Evolutionary conservation across 805 yeast genomes (phyloP), one percentile per base, ranked within the genome.

Genomic region (Komagataella populi): DNA sequence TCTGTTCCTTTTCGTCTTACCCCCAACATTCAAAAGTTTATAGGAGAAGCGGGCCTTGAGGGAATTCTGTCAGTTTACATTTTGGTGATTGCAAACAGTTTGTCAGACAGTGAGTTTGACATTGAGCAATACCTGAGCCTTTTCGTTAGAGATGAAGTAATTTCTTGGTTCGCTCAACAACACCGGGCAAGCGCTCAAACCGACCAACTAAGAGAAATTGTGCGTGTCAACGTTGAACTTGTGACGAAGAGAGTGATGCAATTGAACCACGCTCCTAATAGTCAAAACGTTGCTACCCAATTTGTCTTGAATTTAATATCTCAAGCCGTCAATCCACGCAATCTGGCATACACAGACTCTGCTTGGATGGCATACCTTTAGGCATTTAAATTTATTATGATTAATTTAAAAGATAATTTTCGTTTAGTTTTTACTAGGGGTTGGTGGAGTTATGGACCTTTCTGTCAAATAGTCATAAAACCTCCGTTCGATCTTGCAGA

Each of bases 1-100:
- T 80, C 89, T 55, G 97, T 93, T 49, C 98, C 99, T 47, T 93
- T 93, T 76, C 76, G 99, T 62, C 74, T 93, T 61, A 91, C 99
- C 5, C 99, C 99, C 18, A 93, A 95, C 63, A 78, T 95, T 52
- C 99, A 93, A 65, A 83, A 84, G 56, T 73, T 93, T 61, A 88
- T 93, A 70, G 98, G 99, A 49, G 95, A 90, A 54, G 81, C 90
- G n/a, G 87, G 89, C 4, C 70, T 89, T 59, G 99, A 93, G 66
- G 99, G 99, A 49, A 74, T 95, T 16, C 78, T 89, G 56, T 81
- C 97, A 1, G 88, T 88, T 53, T 81, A 89, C 57, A 72, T 93
- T 48, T 80, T 90, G 73, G 77, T 82, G 22, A 87, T 91, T 62
- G 93, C 97, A 0, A 79, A 87, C 61, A 90, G 96, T 4, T 72